Evolutionary conservation across 2,329 filamentous ascomycete genomes (phyloP).

Genomic region (Fonsecaea erecta): DNA sequence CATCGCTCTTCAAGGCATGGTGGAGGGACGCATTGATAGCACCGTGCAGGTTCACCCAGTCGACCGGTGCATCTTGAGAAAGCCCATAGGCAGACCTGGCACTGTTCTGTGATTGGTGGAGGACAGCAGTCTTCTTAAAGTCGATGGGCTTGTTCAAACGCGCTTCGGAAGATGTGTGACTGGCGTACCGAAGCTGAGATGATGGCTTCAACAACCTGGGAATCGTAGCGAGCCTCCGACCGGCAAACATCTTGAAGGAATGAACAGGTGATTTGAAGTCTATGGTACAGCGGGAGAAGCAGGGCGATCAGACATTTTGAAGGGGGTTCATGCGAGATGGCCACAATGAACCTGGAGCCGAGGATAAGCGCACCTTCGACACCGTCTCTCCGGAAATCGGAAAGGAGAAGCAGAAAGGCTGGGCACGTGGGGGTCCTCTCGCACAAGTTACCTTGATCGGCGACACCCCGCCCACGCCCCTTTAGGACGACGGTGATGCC

Average conservation of each 20-base stretch:
- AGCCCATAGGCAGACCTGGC: slow-evolving; percentile 75
- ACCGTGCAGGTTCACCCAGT: slow-evolving; percentile 91
- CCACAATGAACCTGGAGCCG: slow-evolving; percentile 9
- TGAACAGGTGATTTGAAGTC: not conserved
- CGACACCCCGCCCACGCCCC: too few relatives aligned
- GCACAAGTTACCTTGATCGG: too few relatives aligned
- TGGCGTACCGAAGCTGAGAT: slow-evolving; percentile 28
- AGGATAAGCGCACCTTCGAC: slow-evolving; percentile 22
- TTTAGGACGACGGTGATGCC: too few relatives aligned
- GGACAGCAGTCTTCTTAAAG: slow-evolving; percentile 78
- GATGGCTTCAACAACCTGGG: slow-evolving; percentile 13
- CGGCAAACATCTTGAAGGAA: slow-evolving; percentile 20
- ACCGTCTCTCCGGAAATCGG: not conserved
- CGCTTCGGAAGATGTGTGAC: slow-evolving; percentile 51
- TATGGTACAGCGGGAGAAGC: not conserved
- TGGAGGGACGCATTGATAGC: slow-evolving; percentile 89
- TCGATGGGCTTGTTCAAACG: slow-evolving; percentile 84
- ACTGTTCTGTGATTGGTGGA: slow-evolving; percentile 77
- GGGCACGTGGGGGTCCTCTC: too few relatives aligned
- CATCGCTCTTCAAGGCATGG: slow-evolving; percentile 79
- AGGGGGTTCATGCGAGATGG: slow-evolving; percentile 12
- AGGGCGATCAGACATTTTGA: slow-evolving; percentile 15
- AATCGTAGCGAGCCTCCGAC: slow-evolving; percentile 19
- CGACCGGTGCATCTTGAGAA: slow-evolving; percentile 71
- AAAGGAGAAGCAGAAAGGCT: not conserved